Evolutionary conservation across 2,329 filamentous ascomycete genomes (phyloP).

Genomic region (Botryosphaeria agaves): DNA sequence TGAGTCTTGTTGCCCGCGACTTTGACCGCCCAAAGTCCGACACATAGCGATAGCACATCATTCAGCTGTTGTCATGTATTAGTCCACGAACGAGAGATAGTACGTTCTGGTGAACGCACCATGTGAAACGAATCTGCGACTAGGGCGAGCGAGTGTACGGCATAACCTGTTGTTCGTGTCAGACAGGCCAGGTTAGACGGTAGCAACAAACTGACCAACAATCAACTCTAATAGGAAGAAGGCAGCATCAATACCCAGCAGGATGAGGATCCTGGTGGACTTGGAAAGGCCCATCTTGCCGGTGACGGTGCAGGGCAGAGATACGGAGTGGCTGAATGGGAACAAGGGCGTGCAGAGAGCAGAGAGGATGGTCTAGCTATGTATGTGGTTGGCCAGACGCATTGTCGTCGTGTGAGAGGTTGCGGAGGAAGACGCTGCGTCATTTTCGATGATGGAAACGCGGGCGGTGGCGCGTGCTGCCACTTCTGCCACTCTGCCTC

Average conservation of each 20-base stretch:
- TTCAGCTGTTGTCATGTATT: slow-evolving; percentile 45
- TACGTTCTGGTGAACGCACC: slow-evolving; percentile 32
- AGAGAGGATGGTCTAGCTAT: too few relatives aligned
- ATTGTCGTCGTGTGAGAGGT: too few relatives aligned
- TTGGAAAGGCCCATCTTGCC: slow-evolving; percentile 79
- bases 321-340: too few relatives aligned
- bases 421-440: slow-evolving; percentile 5
- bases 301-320: too few relatives aligned
- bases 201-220: slow-evolving; percentile 32
- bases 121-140: slow-evolving; percentile 98
- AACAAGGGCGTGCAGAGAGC: too few relatives aligned
- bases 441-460: too few relatives aligned
- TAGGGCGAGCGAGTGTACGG: slow-evolving; percentile 78
- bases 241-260: slow-evolving; percentile 72
- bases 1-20: slow-evolving; percentile 63
- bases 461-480: too few relatives aligned
- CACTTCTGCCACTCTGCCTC: too few relatives aligned
- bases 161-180: slow-evolving; percentile 41
- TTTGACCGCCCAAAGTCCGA: slow-evolving; percentile 89
- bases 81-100: neutral
- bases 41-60: slow-evolving; percentile 85
- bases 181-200: neutral
- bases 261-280: slow-evolving; percentile 76
- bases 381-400: too few relatives aligned
- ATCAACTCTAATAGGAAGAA: slow-evolving; percentile 88